These are phyloP conservation scores for Paramecium pentaurelia DNA, from an alignment of 73 alveolate species.

Conservation along the genomic window DNA sequence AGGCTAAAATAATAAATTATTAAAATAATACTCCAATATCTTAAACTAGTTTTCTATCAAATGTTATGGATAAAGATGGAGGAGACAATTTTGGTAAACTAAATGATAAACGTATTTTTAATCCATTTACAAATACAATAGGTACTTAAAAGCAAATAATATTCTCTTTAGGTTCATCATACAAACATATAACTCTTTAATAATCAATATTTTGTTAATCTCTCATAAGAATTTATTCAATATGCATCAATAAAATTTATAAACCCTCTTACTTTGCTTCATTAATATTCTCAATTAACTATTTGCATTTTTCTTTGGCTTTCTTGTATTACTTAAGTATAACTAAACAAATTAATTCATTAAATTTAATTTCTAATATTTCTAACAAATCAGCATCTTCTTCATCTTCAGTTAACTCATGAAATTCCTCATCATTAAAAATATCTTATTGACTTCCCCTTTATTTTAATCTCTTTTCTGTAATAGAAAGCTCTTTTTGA, in stretches of 20 bases:
- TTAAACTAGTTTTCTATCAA: conserved; percentile 40
- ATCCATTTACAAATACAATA: conserved; percentile 29
- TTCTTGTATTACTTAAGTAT: conserved; percentile 6
- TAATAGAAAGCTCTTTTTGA: conserved; percentile 3
- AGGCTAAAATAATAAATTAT: conserved; percentile 41
- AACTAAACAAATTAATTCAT: conserved; percentile 44
- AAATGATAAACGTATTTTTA: conserved; percentile 56
- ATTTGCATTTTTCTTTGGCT: conserved; percentile 41
- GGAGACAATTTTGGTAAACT: conserved; percentile 56
- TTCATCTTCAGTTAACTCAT: conserved; percentile 56
- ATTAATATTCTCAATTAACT: conserved; percentile 27
- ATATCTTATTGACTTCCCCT: conserved; percentile 40
- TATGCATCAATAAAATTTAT: not conserved
- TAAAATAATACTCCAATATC: conserved; percentile 40
- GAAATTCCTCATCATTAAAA: not conserved
- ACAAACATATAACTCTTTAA: not conserved
- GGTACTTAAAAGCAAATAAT: conserved; percentile 56
- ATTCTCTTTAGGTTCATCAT: conserved; percentile 51
- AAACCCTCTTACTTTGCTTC: conserved; percentile 46
- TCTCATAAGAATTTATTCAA: not conserved
- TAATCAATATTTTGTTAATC: not conserved
- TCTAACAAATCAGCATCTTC: conserved; percentile 58
- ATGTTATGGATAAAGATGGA: conserved; percentile 47
- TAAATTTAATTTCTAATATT: conserved; percentile 25
- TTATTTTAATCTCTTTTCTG: not conserved